phyloP scores from a whole-genome alignment of 345 rosid genomes.

The Nasturtium officinale region DNA sequence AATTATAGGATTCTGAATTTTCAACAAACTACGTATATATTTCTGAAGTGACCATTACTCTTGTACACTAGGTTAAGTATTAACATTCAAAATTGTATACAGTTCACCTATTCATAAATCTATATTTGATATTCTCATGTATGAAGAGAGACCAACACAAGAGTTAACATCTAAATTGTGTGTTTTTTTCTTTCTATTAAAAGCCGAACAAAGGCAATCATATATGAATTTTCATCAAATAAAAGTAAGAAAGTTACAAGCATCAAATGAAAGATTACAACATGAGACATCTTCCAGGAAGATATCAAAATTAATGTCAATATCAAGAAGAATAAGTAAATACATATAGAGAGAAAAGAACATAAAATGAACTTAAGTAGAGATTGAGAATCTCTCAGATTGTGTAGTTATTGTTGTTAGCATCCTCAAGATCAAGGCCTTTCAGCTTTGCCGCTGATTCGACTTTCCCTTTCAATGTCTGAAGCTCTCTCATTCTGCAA shows the following conservation, averaged over 20 bases:
- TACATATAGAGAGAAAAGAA: neutral
- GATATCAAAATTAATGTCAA: slow-evolving; percentile 28
- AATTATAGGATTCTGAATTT: no score
- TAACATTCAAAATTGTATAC: no score
- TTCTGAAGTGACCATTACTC: no score
- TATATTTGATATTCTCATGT: no score
- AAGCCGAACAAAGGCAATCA: slow-evolving; percentile 16
- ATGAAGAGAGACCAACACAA: no score
- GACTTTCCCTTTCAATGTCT: slow-evolving; percentile 55
- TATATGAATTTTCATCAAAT: slow-evolving; percentile 31
- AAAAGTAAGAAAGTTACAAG: slow-evolving; percentile 19
- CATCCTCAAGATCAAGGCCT: slow-evolving; percentile 51
- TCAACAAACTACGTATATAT: no score
- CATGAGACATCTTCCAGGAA: slow-evolving; percentile 17
- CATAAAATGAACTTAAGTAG: slow-evolving; percentile 16
- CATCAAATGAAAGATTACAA: slow-evolving; percentile 26
- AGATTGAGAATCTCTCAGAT: slow-evolving; percentile 28
- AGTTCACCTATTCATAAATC: no score
- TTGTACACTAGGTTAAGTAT: no score
- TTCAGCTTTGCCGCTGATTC: slow-evolving; percentile 56
- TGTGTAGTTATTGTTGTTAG: slow-evolving; percentile 45
- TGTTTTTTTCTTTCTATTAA: neutral
- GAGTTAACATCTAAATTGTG: no score
- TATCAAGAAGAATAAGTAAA: slow-evolving; percentile 28
- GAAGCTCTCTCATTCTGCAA: slow-evolving; percentile 58